Base-by-base conservation (phyloP, 805 yeast genomes). In the Wickerhamiella shivajii region DNA sequence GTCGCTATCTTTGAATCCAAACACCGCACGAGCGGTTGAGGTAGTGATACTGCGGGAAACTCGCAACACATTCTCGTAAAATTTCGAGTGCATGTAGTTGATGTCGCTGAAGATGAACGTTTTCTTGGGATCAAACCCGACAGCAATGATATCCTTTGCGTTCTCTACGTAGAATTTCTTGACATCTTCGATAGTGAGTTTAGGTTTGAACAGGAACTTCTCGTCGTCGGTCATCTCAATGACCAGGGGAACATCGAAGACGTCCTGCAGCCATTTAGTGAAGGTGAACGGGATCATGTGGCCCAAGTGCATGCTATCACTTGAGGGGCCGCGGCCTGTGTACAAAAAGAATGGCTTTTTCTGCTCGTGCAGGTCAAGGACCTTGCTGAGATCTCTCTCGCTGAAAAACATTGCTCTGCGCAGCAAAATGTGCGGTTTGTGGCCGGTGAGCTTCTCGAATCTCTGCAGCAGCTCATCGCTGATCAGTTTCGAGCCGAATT, bases 261-360 rank as follows among this genome's bases (percentile, higher is more conserved):
- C 97, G 29, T 87, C 96, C 58, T 90, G 98, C 49, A 90, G 67
- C 97, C 97, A 90, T 58, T 85, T 84, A 37, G 98, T 90, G 64
- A 90, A 90, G 20, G 78, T 57, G 53, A 90, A 90, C 12, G 98
- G 98, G 40, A 85, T 69, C 84, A 87, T 75, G 57, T 90, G 98
- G 34, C 98, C 98, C 61, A 90, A 65, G 55, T 90, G 98, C 80
- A 90, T 77, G 14, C 90, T 77, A 47, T 77, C 94, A 26, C 85
- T 72, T 2, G 93, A 79, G 23, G 98, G 97, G 4, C 98, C 98
- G 56, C 98, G 71, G 24, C 98, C 98, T 11, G 98, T 90, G 56
- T 90, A 90, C 41, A 90, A 61, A 62, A 87, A 90, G 58, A 90
- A 90, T 19, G 85, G 93, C 59, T 90, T 83, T 14, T 94, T 94